phyloP scores from a whole-genome alignment of 1,139 yeast genomes.

The Yamadazyma taylorii region DNA sequence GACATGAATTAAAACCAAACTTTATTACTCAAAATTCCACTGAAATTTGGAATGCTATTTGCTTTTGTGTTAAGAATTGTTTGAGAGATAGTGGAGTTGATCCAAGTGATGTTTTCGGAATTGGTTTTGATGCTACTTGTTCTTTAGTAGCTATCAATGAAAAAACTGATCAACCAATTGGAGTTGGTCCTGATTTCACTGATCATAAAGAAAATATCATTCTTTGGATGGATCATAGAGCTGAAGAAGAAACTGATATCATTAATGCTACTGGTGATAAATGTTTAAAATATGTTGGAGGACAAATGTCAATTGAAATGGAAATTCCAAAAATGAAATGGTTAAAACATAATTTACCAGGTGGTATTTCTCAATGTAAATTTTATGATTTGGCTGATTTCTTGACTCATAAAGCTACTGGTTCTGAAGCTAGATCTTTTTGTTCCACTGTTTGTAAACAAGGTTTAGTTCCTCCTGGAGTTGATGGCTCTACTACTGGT shows the following conservation, averaged over 20 bases:
- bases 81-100: slow-evolving; percentile 74
- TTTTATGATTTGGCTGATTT: slow-evolving; percentile 92
- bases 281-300: slow-evolving; percentile 89
- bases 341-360: slow-evolving; percentile 85
- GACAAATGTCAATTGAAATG: slow-evolving; percentile 97
- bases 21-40: slow-evolving; percentile 81
- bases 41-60: slow-evolving; percentile 91
- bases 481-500: slow-evolving; percentile 80
- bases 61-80: slow-evolving; percentile 76
- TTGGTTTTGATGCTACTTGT: slow-evolving; percentile 97
- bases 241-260: slow-evolving; percentile 76
- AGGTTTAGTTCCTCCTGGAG: slow-evolving; percentile 91
- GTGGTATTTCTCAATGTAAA: slow-evolving; percentile 64
- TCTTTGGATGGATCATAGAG: slow-evolving; percentile 98
- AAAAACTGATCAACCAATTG: slow-evolving; percentile 65
- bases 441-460: slow-evolving; percentile 95
- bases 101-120: slow-evolving; percentile 67
- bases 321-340: slow-evolving; percentile 96
- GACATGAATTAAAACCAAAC: slow-evolving; percentile 72
- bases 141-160: slow-evolving; percentile 82
- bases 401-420: slow-evolving; percentile 88
- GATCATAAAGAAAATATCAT: slow-evolving; percentile 78
- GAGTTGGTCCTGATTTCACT: slow-evolving; percentile 88
- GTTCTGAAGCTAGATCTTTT: slow-evolving; percentile 79
- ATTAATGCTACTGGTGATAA: slow-evolving; percentile 81